Evolutionary conservation across 2,329 filamentous ascomycete species (phyloP).

Genomic region (Lasiodiplodia gonubiensis): DNA sequence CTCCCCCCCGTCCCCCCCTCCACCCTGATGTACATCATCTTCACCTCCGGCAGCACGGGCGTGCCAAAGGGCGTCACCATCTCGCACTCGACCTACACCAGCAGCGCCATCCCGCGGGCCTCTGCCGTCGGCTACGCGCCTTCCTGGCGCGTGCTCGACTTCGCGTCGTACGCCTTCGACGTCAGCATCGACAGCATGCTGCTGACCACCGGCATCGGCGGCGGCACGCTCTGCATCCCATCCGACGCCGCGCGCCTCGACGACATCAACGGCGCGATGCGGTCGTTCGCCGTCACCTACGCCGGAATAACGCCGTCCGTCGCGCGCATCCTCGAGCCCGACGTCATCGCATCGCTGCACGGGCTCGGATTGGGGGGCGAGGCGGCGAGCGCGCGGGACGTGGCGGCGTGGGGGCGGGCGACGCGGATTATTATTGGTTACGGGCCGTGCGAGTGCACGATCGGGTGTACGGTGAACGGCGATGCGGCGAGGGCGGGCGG

Average conservation of each 20-base stretch:
- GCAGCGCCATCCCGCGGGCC: constrained; percentile 44
- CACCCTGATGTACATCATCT: constrained; percentile 45
- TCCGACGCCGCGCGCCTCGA: constrained; percentile 58
- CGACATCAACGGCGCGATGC: constrained; percentile 57
- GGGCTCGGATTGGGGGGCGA: constrained; percentile 51
- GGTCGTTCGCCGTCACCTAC: constrained; percentile 60
- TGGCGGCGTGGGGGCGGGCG: constrained; percentile 45
- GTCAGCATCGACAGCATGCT: constrained; percentile 41
- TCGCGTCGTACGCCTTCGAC: constrained; percentile 35
- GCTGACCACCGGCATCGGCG: constrained; percentile 56
- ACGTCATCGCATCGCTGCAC: constrained; percentile 48
- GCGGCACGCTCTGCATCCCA: constrained; percentile 63
- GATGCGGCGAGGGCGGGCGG: constrained; percentile 29
- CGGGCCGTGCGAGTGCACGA: constrained; percentile 47
- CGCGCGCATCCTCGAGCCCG: constrained; percentile 53
- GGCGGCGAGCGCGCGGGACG: constrained; percentile 45
- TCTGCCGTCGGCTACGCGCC: constrained; percentile 40
- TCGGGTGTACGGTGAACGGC: constrained; percentile 33
- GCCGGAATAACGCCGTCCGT: constrained; percentile 64
- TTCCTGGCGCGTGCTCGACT: constrained; percentile 36
- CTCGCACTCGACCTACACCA: constrained; percentile 30
- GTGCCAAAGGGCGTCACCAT: constrained; percentile 36
- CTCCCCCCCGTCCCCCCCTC: background rate
- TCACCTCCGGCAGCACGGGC: constrained; percentile 34
- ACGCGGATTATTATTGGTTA: constrained; percentile 51